Evolutionary conservation across 2,329 filamentous ascomycete genomes (phyloP), one percentile per base, ranked within the genome.

Genomic region (Metarhizium brunneum): DNA sequence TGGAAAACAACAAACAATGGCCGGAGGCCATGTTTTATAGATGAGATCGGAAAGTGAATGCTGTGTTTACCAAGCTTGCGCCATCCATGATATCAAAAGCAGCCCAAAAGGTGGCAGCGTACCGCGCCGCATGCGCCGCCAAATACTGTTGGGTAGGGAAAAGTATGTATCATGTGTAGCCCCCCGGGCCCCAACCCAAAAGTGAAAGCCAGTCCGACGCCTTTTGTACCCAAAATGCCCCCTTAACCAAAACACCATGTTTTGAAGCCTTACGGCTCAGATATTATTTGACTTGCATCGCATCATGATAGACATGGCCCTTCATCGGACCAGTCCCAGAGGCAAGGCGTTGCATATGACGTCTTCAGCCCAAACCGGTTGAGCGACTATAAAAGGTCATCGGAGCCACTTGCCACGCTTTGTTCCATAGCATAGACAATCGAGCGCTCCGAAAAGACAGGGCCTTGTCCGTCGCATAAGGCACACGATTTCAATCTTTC

Each of bases 391-490:
- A 80, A 63, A 57, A 95, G 76, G 68, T 94, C 89, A 69, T 96
- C 90, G 49, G 83, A 87, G 18, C 87, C 87, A 62, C 83, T 85
- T 25, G 85, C 84, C 35, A 88, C 85, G 65, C 90, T 92, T 64
- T 87, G 81, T 68, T 90, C 82, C 60, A 97, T 92, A 16, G 89
- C 90, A 58, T 78, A 75, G 47, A 84, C 70, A 16, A 97, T 86
- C 48, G 83, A 82, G 29, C 80, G 74, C 69, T 96, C 92, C 58
- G 88, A 85, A 63, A 96, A 96, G 45, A 94, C 91, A 2, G 92
- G 92, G 0, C 92, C 88, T 66, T 90, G 86, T 2, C 91, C 92
- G 70, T 96, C 88, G 68, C 91, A 96, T 64, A 85, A 83, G 18
- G 90, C 88, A 64, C 82, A 74, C 18, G 79, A 77, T 73, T 90